Percentiles rank a stretch among this genome's conserved stretches.
Conservation (phyloP, 2,329 filamentous ascomycete species). For the Penicillium sp. region DNA sequence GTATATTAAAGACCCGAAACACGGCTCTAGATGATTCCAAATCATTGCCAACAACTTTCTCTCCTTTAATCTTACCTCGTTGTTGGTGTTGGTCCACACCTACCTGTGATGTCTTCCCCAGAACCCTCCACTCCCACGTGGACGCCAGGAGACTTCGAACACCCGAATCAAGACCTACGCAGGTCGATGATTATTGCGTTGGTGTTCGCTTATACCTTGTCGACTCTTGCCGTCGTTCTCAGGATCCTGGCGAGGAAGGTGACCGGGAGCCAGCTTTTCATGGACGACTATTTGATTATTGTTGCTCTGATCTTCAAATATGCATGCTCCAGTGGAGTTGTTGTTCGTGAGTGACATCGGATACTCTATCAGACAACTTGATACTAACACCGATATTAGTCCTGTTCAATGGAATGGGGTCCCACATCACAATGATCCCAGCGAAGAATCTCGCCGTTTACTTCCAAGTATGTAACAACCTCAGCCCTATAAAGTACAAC, state of each 20-base stretch:
- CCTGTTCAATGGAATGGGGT: constrained; percentile 28
- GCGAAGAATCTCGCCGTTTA: constrained; percentile 23
- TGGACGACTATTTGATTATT: constrained; percentile 33
- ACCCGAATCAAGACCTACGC: constrained; percentile 25
- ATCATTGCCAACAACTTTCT: constrained; percentile 18
- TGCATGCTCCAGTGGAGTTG: constrained; percentile 28
- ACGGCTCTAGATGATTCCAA: constrained; percentile 24
- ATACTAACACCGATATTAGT: constrained; percentile 15
- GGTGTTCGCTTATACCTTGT: constrained; percentile 26
- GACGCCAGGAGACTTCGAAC: constrained; percentile 24
- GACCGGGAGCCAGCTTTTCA: constrained; percentile 23
- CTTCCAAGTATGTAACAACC: constrained; percentile 19
- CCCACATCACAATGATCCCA: constrained; percentile 28
- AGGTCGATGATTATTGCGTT: constrained; percentile 24
- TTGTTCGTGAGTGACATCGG: constrained; percentile 19
- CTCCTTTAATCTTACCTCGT: constrained; percentile 5
- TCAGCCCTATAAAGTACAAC: not conserved
- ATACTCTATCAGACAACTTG: not conserved
- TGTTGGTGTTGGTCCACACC: not conserved
- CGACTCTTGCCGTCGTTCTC: constrained; percentile 26
- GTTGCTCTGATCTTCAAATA: constrained; percentile 32
- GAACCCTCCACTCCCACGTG: constrained; percentile 13
- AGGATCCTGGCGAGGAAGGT: constrained; percentile 27
- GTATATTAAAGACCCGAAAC: constrained; percentile 5
- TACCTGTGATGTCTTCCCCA: constrained; percentile 20